A percentile compares a stretch with the other conserved stretches of the same genome.
Evolutionary conservation across 345 rosid genomes (phyloP).

Genomic region (Salix udensis): DNA sequence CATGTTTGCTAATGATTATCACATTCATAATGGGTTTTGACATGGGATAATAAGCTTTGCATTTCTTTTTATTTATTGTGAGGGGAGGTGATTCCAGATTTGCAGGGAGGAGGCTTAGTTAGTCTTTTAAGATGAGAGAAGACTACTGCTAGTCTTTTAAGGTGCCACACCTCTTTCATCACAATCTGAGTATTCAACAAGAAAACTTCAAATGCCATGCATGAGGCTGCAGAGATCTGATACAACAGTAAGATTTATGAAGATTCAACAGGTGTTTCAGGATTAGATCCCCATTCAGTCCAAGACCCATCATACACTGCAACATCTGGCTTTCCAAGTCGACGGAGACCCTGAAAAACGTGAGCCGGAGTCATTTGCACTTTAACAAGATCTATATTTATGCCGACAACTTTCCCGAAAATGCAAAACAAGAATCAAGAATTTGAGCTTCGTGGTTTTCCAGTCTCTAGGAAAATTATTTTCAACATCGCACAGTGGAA

Average conservation of each 20-base stretch:
- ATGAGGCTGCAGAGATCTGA: not conserved
- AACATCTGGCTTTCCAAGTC: constrained; percentile 77
- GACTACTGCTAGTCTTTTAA: too few species aligned
- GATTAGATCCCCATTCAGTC: constrained; percentile 92
- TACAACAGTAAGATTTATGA: not conserved
- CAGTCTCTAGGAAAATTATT: too few species aligned
- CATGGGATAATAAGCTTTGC: too few species aligned
- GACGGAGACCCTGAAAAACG: constrained; percentile 71
- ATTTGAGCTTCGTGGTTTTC: not conserved
- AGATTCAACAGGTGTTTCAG: constrained; percentile 42
- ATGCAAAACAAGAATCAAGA: not conserved
- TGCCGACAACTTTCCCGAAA: not conserved
- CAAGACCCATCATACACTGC: constrained; percentile 94
- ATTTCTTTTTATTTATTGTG: too few species aligned
- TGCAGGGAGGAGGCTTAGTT: too few species aligned
- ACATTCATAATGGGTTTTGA: too few species aligned
- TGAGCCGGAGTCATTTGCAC: not conserved
- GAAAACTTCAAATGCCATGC: too few species aligned
- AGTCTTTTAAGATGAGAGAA: too few species aligned
- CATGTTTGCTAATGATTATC: too few species aligned
- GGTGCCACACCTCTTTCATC: too few species aligned
- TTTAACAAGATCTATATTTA: not conserved
- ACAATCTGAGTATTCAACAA: too few species aligned
- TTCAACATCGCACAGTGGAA: not conserved
- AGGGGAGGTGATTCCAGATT: too few species aligned